These are phyloP conservation scores for Xylariomycetidae sp. DNA, from an alignment of 2,329 filamentous ascomycete species.

Conservation along the genomic window DNA sequence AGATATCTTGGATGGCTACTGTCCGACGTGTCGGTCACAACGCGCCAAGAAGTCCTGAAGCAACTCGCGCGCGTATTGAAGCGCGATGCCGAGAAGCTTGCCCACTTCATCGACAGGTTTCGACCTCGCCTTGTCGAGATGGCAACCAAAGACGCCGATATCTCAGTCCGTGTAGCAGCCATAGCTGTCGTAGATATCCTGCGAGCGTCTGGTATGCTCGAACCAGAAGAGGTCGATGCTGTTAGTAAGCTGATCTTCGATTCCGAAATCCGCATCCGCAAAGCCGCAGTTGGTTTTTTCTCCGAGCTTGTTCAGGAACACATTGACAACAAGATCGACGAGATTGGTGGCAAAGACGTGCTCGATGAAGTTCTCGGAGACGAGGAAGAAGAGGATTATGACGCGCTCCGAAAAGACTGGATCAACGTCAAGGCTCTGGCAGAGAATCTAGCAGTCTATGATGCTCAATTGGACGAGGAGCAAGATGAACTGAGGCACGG, in stretches of 20 bases:
- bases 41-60: constrained; percentile 79
- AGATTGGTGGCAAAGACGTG: constrained; percentile 74
- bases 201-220: constrained; percentile 78
- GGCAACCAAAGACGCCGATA: constrained; percentile 78
- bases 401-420: constrained; percentile 76
- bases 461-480: constrained; percentile 61
- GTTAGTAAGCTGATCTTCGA: constrained; percentile 89
- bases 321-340: constrained; percentile 74
- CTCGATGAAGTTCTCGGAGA: constrained; percentile 71
- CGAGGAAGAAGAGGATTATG: constrained; percentile 69
- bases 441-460: constrained; percentile 77
- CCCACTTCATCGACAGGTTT: constrained; percentile 92
- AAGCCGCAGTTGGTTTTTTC: constrained; percentile 87
- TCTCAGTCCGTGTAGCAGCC: constrained; percentile 71
- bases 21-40: constrained; percentile 71
- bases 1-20: constrained; percentile 95
- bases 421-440: constrained; percentile 87
- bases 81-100: constrained; percentile 75
- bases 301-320: constrained; percentile 79
- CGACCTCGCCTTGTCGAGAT: constrained; percentile 86
- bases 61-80: constrained; percentile 78
- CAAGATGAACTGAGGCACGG: constrained; percentile 42
- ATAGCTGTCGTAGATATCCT: constrained; percentile 80
- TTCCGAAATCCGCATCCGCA: constrained; percentile 75
- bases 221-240: constrained; percentile 85